Base-by-base conservation (phyloP, 2,329 filamentous ascomycete genomes). In the Aschersonia sp. region DNA sequence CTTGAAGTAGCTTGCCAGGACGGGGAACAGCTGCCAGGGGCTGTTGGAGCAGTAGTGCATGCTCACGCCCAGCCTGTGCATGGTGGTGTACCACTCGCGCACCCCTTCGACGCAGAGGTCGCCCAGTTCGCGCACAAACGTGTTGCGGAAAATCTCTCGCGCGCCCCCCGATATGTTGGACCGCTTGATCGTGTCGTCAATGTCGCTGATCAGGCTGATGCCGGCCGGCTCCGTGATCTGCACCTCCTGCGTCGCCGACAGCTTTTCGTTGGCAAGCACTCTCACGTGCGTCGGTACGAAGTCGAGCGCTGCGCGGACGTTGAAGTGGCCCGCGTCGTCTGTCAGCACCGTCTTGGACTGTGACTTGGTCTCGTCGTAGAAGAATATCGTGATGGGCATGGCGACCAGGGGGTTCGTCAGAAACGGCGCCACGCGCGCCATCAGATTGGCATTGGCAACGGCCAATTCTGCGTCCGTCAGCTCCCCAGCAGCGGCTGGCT, bases 21-120 rank as follows among this genome's bases (percentile, higher is more conserved):
- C 79, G 0, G 92, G 92, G 56, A 87, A 98, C 6, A 98, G 74
- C 62, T 98, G 94, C 94, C 94, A 98, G 0, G 92, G 92, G 45
- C 90, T 94, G 64, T 98, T 98, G n/a, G 92, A 98, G 53, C 95
- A 94, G 62, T 98, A 98, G 61, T 98, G 94, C 46, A 98, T 76
- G 56, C 81, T 79, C 30, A 97, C 90, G 14, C 89, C 88, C 67
- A 90, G 79, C 22, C 80, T 72, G 40, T 84, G 75, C 66, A 98
- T 73, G 22, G 72, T 72, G 37, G 72, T 79, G 60, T 97, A 98
- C 90, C 92, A 97, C 52, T 94, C 87, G 49, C 73, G 77, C 22
- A 97, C 89, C 2, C 92, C 92, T 12, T 88, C 83, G 29, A 98
- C 80, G 0, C 81, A 87, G 43, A 97, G 71, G 50, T 90, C 87